Conservation (phyloP, 345 rosid species). For the Zanthoxylum bungeanum region DNA sequence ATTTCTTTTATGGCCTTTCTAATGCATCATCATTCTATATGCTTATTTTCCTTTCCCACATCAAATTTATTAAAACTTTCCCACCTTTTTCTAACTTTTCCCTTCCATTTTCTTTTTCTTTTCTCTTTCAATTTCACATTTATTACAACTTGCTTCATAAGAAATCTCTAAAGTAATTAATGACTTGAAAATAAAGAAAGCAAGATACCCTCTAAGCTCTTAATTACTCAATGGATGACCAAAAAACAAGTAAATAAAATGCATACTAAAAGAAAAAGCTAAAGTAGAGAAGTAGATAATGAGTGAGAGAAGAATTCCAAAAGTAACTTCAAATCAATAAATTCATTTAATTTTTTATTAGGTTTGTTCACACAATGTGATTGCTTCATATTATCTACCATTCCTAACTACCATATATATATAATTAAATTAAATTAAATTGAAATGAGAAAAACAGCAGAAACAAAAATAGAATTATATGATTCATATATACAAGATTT, state of each 20-base stretch:
- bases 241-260: background rate
- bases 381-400: slow-evolving; percentile 48
- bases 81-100: background rate
- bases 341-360: background rate
- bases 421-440: background rate
- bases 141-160: slow-evolving; percentile 16
- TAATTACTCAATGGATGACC: slow-evolving; percentile 12
- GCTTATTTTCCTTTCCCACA: slow-evolving; percentile 1
- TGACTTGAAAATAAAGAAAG: slow-evolving; percentile 23
- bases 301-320: slow-evolving; percentile 12
- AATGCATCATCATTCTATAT: slow-evolving; percentile 18
- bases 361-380: slow-evolving; percentile 31
- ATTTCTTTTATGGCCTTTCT: slow-evolving; percentile 11
- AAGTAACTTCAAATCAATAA: slow-evolving; percentile 25
- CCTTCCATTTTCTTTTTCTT: background rate
- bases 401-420: slow-evolving; percentile 42
- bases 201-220: slow-evolving; percentile 10
- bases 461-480: background rate
- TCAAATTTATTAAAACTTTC: slow-evolving; percentile 6
- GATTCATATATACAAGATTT: slow-evolving; percentile 18
- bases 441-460: background rate
- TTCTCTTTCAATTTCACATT: background rate
- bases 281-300: slow-evolving; percentile 8
- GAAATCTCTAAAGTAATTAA: slow-evolving; percentile 18
- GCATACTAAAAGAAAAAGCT: background rate